phyloP scores from a whole-genome alignment of 495 filamentous ascomycete species.

The Clavariopsis aquatica region DNA sequence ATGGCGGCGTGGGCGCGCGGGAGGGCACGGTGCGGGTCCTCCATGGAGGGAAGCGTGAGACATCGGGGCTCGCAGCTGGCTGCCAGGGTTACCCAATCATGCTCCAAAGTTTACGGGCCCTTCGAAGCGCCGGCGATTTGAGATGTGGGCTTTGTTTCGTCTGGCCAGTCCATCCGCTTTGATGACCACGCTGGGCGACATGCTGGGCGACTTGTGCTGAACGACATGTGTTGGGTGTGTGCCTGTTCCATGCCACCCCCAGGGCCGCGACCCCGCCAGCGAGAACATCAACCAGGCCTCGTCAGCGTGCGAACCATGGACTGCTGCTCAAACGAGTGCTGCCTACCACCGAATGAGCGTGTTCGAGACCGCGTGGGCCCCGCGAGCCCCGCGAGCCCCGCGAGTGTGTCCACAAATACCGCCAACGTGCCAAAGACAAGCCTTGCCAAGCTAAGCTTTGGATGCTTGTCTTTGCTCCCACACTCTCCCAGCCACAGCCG shows the following conservation, averaged over 20 bases:
- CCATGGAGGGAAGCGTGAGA: too few relatives aligned
- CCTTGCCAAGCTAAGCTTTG: conserved; percentile 5
- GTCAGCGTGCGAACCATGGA: not conserved
- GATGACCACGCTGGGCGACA: too few relatives aligned
- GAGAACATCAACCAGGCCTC: not conserved
- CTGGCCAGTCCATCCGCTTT: too few relatives aligned
- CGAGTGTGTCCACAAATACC: too few relatives aligned
- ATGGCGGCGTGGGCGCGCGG: not conserved
- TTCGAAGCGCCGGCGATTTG: not conserved
- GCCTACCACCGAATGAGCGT: not conserved
- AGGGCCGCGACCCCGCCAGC: not conserved
- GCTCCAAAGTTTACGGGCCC: not conserved
- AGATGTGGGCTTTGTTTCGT: not conserved
- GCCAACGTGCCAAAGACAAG: not conserved
- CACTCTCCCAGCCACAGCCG: not conserved
- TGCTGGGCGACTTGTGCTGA: not conserved
- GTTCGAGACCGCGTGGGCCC: not conserved
- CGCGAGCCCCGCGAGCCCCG: too few relatives aligned
- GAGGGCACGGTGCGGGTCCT: not conserved
- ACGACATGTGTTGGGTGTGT: not conserved
- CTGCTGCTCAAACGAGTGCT: not conserved
- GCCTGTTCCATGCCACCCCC: not conserved
- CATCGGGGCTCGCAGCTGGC: not conserved
- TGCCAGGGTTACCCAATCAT: not conserved
- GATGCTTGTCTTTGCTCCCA: conserved; percentile 6